These are phyloP conservation scores for Trypanosomatidae sp. DNA, from an alignment of 208 protist species.

Conservation along the genomic window DNA sequence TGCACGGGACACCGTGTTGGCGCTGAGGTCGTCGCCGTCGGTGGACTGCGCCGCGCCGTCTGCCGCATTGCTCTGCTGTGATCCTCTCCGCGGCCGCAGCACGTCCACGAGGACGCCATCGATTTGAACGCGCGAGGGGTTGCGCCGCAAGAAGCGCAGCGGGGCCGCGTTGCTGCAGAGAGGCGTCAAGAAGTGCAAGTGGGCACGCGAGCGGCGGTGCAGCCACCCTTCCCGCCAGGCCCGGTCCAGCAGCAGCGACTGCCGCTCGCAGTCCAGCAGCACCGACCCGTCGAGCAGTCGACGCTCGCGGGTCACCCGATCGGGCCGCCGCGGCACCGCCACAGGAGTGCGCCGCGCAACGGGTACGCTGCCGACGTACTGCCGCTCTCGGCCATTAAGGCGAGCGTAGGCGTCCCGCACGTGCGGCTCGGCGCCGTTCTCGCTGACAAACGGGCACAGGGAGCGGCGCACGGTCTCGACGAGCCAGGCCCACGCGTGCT, in stretches of 20 bases:
- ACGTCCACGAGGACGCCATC: constrained; percentile 13
- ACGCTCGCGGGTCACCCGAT: background rate
- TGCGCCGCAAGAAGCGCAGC: constrained; percentile 2
- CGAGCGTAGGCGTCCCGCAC: constrained; percentile 26
- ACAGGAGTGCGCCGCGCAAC: constrained; percentile 20
- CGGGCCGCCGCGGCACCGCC: background rate
- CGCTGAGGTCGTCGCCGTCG: background rate
- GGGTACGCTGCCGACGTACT: constrained; percentile 26
- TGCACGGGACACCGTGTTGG: background rate
- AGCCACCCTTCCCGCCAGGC: constrained; percentile 32
- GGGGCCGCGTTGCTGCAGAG: no score
- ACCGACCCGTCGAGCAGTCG: constrained; percentile 11
- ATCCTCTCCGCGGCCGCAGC: constrained; percentile 5
- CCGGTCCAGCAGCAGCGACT: constrained; percentile 34
- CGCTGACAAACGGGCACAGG: constrained; percentile 17
- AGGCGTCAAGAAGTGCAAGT: background rate
- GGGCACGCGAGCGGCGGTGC: constrained; percentile 1
- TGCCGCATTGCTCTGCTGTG: background rate
- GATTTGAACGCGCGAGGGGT: constrained; percentile 5
- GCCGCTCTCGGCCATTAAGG: constrained; percentile 28
- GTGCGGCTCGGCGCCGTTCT: constrained; percentile 7
- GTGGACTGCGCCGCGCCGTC: background rate
- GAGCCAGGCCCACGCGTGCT: constrained; percentile 20
- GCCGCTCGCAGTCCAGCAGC: constrained; percentile 34
- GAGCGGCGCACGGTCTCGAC: background rate